Evolutionary conservation across 2,329 filamentous ascomycete species (phyloP).

Genomic region (Aspergillus candidus): DNA sequence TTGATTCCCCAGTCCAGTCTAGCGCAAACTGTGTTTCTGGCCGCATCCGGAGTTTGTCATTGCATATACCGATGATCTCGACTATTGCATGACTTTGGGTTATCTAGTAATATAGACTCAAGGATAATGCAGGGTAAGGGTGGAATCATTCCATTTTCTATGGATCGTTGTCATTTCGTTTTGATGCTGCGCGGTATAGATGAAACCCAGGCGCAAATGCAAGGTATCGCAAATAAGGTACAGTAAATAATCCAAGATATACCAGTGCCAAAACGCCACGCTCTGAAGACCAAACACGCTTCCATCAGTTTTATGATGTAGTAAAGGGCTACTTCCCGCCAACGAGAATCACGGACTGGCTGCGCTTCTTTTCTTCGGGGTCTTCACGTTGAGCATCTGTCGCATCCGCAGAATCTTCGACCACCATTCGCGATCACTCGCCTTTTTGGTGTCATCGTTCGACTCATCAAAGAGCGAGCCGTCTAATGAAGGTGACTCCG

Average conservation of each 20-base stretch:
- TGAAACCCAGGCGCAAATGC: too few relatives aligned
- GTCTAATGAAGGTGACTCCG: constrained; percentile 18
- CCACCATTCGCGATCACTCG: constrained; percentile 68
- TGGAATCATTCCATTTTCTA: too few relatives aligned
- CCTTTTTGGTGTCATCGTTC: constrained; percentile 43
- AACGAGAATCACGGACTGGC: constrained; percentile 5
- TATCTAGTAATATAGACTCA: too few relatives aligned
- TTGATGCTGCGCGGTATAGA: too few relatives aligned
- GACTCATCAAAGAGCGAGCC: constrained; percentile 26
- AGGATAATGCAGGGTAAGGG: too few relatives aligned
- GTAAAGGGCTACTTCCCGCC: background rate
- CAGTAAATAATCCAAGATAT: background rate
- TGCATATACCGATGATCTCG: too few relatives aligned
- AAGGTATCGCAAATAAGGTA: background rate
- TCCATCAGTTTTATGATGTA: background rate
- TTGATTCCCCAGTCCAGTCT: constrained; percentile 13
- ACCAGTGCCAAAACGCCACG: constrained; percentile 13
- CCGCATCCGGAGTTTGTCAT: constrained; percentile 11
- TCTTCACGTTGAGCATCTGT: constrained; percentile 64
- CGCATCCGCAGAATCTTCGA: constrained; percentile 64
- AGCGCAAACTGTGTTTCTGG: constrained; percentile 13
- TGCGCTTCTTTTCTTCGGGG: constrained; percentile 45
- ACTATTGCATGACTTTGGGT: too few relatives aligned
- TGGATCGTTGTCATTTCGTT: too few relatives aligned
- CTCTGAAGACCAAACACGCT: constrained; percentile 3